Evolutionary conservation across 2,329 filamentous ascomycete genomes (phyloP).

Genomic region (Fusarium sp.): DNA sequence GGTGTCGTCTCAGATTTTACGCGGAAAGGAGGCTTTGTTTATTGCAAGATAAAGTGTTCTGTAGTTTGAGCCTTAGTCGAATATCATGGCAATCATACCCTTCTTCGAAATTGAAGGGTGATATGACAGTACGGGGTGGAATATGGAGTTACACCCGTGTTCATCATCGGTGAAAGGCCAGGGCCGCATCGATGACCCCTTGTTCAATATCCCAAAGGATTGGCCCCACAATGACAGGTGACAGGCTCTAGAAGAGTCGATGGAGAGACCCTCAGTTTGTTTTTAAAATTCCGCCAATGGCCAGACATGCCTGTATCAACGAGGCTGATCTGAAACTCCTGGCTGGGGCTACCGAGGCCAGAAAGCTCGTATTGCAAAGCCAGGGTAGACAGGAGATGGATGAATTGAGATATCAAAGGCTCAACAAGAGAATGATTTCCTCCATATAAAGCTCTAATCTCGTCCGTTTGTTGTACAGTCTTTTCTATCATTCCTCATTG

Average conservation of each 20-base stretch:
- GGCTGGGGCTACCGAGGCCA: not conserved
- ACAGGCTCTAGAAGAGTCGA: conserved; percentile 2
- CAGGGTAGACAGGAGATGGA: not conserved
- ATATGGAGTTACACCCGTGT: not conserved
- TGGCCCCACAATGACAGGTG: not conserved
- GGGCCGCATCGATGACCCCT: not conserved
- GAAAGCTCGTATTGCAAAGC: not conserved
- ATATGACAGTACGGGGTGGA: not conserved
- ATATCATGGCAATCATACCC: not conserved
- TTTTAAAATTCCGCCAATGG: conserved; percentile 28
- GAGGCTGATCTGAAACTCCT: conserved; percentile 28
- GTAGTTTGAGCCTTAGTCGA: not conserved
- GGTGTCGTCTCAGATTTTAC: not conserved
- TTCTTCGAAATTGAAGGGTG: too few relatives aligned
- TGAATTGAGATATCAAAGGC: not conserved
- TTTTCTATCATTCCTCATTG: not conserved
- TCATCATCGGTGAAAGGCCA: not conserved
- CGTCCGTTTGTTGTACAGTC: not conserved
- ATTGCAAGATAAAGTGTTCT: not conserved
- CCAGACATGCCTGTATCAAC: not conserved
- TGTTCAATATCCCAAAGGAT: not conserved
- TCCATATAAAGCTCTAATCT: not conserved
- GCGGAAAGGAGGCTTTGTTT: not conserved
- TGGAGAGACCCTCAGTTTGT: not conserved
- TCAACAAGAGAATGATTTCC: not conserved